A percentile compares a stretch with the other conserved stretches of the same genome.
These are phyloP conservation scores for Podosphaera xanthii DNA, from an alignment of 2,329 filamentous ascomycete genomes.

Conservation along the genomic window DNA sequence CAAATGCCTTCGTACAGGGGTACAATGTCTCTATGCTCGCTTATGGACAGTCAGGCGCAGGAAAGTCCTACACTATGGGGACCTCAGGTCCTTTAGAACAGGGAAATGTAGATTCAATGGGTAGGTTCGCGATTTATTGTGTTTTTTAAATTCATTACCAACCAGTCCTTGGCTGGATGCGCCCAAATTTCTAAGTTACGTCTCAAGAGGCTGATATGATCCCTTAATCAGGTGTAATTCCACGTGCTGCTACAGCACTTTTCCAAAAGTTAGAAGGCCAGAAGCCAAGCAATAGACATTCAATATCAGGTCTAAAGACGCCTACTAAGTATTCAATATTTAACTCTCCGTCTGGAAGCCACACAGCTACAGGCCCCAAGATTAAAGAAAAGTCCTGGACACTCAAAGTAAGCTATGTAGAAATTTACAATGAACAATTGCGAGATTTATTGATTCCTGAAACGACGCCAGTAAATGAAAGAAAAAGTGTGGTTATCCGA, in stretches of 20 bases:
- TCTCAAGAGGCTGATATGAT: constrained; percentile 6
- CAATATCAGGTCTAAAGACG: constrained; percentile 56
- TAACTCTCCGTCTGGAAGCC: constrained; percentile 5
- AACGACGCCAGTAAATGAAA: constrained; percentile 41
- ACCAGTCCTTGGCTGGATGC: not conserved
- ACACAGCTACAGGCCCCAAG: constrained; percentile 5
- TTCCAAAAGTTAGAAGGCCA: constrained; percentile 64
- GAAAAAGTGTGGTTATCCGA: constrained; percentile 65
- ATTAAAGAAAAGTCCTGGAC: constrained; percentile 57
- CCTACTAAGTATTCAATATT: constrained; percentile 53
- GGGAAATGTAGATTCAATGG: constrained; percentile 46
- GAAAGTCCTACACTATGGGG: constrained; percentile 98
- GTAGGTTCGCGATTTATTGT: constrained; percentile 26
- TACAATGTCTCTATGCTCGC: constrained; percentile 97
- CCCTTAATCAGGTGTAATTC: constrained; percentile 55
- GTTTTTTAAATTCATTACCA: not conserved
- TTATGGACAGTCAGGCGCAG: constrained; percentile 91
- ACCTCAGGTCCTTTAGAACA: constrained; percentile 72
- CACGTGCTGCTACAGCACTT: constrained; percentile 62
- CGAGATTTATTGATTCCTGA: constrained; percentile 76
- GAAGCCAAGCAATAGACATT: constrained; percentile 30
- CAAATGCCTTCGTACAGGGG: constrained; percentile 74
- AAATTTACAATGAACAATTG: constrained; percentile 95
- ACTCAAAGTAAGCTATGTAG: constrained; percentile 78
- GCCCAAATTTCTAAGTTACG: not conserved